Evolutionary conservation across 2,329 filamentous ascomycete genomes (phyloP), one percentile per base, ranked within the genome.

Genomic region (Alternaria sp.): DNA sequence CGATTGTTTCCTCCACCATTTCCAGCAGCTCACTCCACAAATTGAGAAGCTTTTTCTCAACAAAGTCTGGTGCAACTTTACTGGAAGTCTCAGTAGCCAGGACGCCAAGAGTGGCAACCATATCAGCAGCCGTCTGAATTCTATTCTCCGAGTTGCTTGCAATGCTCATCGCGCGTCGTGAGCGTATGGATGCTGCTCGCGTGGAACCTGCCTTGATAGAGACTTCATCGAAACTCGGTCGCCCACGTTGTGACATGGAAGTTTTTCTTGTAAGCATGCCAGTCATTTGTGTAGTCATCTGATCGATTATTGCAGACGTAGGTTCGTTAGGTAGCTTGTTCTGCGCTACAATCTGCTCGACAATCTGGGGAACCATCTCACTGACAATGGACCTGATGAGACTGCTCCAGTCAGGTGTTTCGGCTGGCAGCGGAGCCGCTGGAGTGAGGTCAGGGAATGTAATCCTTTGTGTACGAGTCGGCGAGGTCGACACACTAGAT

Each of bases 291-390:
- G 62, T 71, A 0, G 72, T 66, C 69, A 72, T 72, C 26, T 72
- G 65, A 26, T 63, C 63, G 45, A 75, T 66, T 0, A 69, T 69
- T 3, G 69, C 57, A 8, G 62, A 54, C 5, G 58, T 61, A 7
- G 71, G 66, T 5, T 65, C 51, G 6, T 62, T 54, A 3, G 64
- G 48, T 13, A 59, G 41, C 41, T 69, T 70, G 50, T 73, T 72
- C 51, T 73, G 73, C 11, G 67, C 51, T 8, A 75, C 56, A 2
- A 75, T 65, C 41, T 73, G 72, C 23, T 71, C 69, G 2, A 75
- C 70, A 34, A 75, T 73, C 33, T 75, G 69, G 23, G 72, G 72
- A 5, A 75, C 72, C 65, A 74, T 70, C 37, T 75, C 72, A 45
- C 66, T 70, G 4, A 75, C 71, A 42, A 75, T 75, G 2, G 69